Base-by-base conservation (phyloP, 176 grass and related monocot genomes). In the Alloteropsis semialata region DNA sequence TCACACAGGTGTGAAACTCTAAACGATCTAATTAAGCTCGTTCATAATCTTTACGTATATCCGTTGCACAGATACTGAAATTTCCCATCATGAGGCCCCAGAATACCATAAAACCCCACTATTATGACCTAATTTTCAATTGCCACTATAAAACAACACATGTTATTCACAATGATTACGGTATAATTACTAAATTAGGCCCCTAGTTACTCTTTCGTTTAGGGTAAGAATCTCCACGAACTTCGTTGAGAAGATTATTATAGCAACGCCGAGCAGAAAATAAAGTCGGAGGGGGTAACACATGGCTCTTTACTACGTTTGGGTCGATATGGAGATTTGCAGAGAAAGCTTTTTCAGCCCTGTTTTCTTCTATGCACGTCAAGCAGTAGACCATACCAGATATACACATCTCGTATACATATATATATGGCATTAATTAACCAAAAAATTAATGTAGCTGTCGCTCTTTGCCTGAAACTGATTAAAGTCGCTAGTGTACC, bases 331-430 rank as follows among this genome's bases (percentile, higher is more conserved):
- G 64, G 65, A 83, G 65, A 82, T n/a, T n/a, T 5, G 9, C 32
- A 41, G 3, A 48, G 17, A 30, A 27, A 10, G 18, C 43, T 13
- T 44, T 83, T 48, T 19, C 66, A 45, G 56, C 54, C 74, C 21
- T 76, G 0, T 74, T 15, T 74, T 34, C 30, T 88, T 84, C 75
- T 79, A 76, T 60, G 64, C 53, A 77, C 58, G 72, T n/a, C n/a
- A n/a, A n/a, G n/a, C n/a, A 39, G 10, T 44, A 12, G 27, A 56
- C 34, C 53, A 77, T 72, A 64, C 28, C 28, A 53, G 5, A 44
- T 15, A 74, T 24, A 38, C 21, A 48, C n/a, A 44, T n/a, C 25
- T 14, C 16, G 22, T 63, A 50, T 48, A 18, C 43, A 21, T 29
- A 78, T 8, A 14, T 37, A 38, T 11, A 28, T 39, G 10, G 6